Evolutionary conservation across 176 grass and related monocot species (phyloP), one percentile per base, ranked within the genome.

Genomic region (Aegilops speltoides): DNA sequence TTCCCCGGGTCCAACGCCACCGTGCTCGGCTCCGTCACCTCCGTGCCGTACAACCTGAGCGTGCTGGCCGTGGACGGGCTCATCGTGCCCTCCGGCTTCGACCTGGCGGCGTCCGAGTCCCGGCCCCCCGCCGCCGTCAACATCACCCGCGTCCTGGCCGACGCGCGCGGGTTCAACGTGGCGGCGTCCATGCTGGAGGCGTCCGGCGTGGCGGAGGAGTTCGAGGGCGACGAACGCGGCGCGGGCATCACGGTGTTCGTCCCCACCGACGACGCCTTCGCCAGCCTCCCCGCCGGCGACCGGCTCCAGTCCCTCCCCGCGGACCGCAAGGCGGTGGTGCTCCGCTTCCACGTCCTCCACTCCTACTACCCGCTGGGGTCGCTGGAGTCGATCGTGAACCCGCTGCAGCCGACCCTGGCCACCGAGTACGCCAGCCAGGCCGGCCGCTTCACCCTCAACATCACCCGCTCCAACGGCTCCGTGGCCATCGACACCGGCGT

Each of bases 371-470:
- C 95, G 25, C 93, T 98, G 33, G 93, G 95, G 0, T 95, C 93
- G 1, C 91, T 98, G 4, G 91, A 98, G 79, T 98, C 95, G 50
- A 98, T 98, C 87, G 93, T 98, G 26, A 98, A 95, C 89, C 95
- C 95, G 7, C 87, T 93, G 0, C 95, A 95, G 81, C 95, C 95
- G 8, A 98, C 89, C 3, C 89, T 98, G 17, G 96, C 93, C 15
- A 98, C 96, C 22, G 96, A 98, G 91, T 87, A 76, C 45, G 73
- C 82, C 62, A 89, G 80, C 50, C 83, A 86, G 73, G 93, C 96
- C 40, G 93, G 91, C 2, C 88, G 90, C 12, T 98, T 90, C 81
- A 95, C 96, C 8, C 91, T 98, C 83, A 98, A 98, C 85, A 98
- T 98, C 83, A 95, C 96, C 22, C 89, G 91, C 15, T 36, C 86